These are phyloP conservation scores for Chaetomiaceae sp. DNA, from an alignment of 2,329 filamentous ascomycete species.

Conservation along the genomic window DNA sequence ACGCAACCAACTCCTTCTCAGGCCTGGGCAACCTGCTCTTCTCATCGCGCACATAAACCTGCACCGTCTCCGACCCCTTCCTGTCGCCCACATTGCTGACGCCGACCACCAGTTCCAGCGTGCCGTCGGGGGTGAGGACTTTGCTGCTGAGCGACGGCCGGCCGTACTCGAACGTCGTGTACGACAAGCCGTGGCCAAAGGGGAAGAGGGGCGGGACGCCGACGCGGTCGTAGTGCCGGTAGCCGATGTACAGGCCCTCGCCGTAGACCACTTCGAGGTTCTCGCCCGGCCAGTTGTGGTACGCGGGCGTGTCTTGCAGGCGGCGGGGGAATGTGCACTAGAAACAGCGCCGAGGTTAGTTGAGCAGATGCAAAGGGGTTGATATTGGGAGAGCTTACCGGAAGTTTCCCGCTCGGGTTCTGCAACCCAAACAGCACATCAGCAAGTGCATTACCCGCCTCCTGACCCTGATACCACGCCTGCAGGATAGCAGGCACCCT, in stretches of 20 bases:
- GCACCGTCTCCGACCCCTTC: slow-evolving; percentile 60
- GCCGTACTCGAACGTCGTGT: slow-evolving; percentile 65
- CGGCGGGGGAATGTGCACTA: slow-evolving; percentile 61
- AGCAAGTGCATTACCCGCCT: slow-evolving; percentile 63
- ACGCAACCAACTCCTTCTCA: slow-evolving; percentile 67
- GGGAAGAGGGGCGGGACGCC: slow-evolving; percentile 60
- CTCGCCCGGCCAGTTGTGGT: slow-evolving; percentile 69
- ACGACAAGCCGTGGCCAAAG: slow-evolving; percentile 71
- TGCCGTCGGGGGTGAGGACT: slow-evolving; percentile 37
- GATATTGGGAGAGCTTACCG: slow-evolving; percentile 37
- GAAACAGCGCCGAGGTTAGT: too few species aligned
- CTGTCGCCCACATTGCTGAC: slow-evolving; percentile 52
- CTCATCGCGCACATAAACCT: slow-evolving; percentile 63
- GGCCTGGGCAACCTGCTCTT: slow-evolving; percentile 60
- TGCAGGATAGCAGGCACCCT: slow-evolving; percentile 64
- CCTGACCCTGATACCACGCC: slow-evolving; percentile 67
- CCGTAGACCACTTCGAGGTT: slow-evolving; percentile 65
- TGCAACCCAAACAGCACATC: slow-evolving; percentile 61
- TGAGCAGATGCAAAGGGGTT: not conserved
- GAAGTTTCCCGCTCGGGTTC: slow-evolving; percentile 65
- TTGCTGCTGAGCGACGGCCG: slow-evolving; percentile 46
- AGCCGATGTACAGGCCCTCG: slow-evolving; percentile 70
- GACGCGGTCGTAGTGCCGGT: slow-evolving; percentile 65
- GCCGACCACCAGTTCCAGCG: slow-evolving; percentile 44
- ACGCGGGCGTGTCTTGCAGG: slow-evolving; percentile 64